These are phyloP conservation scores for Lepidium didymum DNA, from an alignment of 345 rosid species.

Conservation along the genomic window DNA sequence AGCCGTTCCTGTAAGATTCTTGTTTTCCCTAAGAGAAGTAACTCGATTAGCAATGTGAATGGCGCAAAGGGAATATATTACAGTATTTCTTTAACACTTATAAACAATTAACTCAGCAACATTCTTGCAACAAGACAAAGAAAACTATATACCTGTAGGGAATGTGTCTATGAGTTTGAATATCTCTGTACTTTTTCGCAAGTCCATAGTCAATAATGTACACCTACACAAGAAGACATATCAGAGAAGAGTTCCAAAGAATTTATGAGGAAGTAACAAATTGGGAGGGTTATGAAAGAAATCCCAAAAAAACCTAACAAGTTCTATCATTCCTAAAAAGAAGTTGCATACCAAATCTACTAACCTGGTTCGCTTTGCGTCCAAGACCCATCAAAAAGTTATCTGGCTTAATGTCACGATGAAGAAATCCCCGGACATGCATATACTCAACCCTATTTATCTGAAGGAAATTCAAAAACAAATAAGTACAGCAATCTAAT, in stretches of 20 bases:
- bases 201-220: constrained; percentile 81
- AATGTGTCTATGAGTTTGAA: constrained; percentile 35
- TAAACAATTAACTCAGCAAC: background rate
- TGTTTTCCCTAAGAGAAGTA: constrained; percentile 66
- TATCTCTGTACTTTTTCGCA: constrained; percentile 39
- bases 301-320: background rate
- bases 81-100: background rate
- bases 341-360: constrained; percentile 16
- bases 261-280: background rate
- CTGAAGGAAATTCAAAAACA: constrained; percentile 20
- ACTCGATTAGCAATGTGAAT: constrained; percentile 17
- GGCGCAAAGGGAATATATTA: background rate
- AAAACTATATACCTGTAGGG: constrained; percentile 24
- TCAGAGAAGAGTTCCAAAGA: background rate
- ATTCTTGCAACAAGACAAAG: background rate
- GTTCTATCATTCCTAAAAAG: background rate
- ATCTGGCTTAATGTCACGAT: constrained; percentile 97
- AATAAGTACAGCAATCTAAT: background rate
- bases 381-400: constrained; percentile 98
- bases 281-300: background rate
- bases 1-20: constrained; percentile 93
- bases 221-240: constrained; percentile 37
- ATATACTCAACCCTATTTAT: constrained; percentile 89
- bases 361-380: constrained; percentile 97
- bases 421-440: constrained; percentile 94